These are phyloP conservation scores for Poronia punctata DNA, from an alignment of 495 filamentous ascomycete species.

Conservation along the genomic window DNA sequence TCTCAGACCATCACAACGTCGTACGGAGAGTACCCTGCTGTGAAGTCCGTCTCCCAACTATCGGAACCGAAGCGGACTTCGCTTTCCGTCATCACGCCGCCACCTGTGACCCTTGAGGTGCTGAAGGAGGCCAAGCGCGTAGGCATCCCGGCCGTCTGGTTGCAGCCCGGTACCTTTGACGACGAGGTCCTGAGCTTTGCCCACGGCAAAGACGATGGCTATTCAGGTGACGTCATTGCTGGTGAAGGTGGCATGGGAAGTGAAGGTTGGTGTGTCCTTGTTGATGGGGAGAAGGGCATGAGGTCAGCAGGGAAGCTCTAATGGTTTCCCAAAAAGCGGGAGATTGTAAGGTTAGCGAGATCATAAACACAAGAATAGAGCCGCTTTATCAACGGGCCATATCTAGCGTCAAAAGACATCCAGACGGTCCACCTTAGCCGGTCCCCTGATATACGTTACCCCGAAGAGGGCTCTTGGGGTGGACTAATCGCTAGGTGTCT, in stretches of 20 bases:
- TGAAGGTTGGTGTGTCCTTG: slow-evolving; percentile 88
- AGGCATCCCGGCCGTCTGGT: slow-evolving; percentile 76
- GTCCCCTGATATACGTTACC: too few relatives aligned
- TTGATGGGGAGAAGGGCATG: slow-evolving; percentile 74
- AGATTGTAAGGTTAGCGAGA: too few relatives aligned
- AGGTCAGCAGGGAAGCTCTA: slow-evolving; percentile 47
- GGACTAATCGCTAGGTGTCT: too few relatives aligned
- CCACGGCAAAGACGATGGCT: slow-evolving; percentile 39
- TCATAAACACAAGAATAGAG: too few relatives aligned
- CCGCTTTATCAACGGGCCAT: too few relatives aligned
- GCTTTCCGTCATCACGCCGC: slow-evolving; percentile 83
- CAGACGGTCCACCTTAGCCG: too few relatives aligned
- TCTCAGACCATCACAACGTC: slow-evolving; percentile 48
- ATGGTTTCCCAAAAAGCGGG: too few relatives aligned
- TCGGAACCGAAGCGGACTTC: slow-evolving; percentile 60
- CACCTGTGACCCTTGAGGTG: slow-evolving; percentile 58
- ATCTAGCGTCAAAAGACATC: too few relatives aligned
- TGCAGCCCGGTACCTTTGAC: slow-evolving; percentile 88
- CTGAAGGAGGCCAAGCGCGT: slow-evolving; percentile 73
- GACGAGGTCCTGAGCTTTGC: slow-evolving; percentile 64
- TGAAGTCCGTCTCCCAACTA: slow-evolving; percentile 58
- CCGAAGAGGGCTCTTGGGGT: too few relatives aligned
- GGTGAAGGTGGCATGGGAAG: slow-evolving; percentile 59
- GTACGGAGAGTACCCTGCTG: slow-evolving; percentile 50
- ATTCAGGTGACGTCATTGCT: slow-evolving; percentile 57